These are phyloP conservation scores for Salvia rosmarinus DNA, from an alignment of 257 asterid species.

Conservation along the genomic window DNA sequence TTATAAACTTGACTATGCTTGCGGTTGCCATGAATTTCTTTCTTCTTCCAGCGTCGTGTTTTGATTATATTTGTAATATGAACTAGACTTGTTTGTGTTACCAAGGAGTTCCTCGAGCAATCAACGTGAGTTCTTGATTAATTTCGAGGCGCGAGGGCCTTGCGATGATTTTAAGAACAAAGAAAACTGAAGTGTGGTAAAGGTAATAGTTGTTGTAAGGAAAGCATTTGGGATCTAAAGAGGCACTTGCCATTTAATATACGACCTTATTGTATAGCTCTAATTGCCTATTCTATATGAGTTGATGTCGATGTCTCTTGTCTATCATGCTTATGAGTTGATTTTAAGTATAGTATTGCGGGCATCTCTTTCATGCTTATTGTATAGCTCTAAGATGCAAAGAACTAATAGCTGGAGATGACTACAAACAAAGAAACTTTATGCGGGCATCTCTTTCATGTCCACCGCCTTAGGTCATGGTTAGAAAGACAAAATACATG, in stretches of 20 bases:
- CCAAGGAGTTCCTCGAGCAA: constrained; percentile 56
- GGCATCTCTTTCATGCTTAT: too few relatives aligned
- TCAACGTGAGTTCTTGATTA: constrained; percentile 44
- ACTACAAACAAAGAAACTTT: too few relatives aligned
- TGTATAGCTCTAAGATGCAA: too few relatives aligned
- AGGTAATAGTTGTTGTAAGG: neutral
- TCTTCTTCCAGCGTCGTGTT: neutral
- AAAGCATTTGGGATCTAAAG: neutral
- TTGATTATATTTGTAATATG: neutral
- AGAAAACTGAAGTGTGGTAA: constrained; percentile 28
- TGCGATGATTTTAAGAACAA: constrained; percentile 26
- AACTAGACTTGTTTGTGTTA: neutral
- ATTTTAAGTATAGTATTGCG: too few relatives aligned
- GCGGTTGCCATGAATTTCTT: neutral
- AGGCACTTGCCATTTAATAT: constrained; percentile 3
- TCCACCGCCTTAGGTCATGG: too few relatives aligned
- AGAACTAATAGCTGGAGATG: too few relatives aligned
- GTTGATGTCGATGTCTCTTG: neutral
- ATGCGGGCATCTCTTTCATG: too few relatives aligned
- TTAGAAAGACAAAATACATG: too few relatives aligned
- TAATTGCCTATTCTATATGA: neutral
- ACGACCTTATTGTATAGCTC: constrained; percentile 14
- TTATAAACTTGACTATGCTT: neutral
- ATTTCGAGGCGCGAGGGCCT: constrained; percentile 36
- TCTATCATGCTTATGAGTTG: neutral